A percentile compares a stretch with the other conserved stretches of the same genome.
Conservation (phyloP, 2,329 filamentous ascomycete genomes). For the Apiospora rasikravindrae region DNA sequence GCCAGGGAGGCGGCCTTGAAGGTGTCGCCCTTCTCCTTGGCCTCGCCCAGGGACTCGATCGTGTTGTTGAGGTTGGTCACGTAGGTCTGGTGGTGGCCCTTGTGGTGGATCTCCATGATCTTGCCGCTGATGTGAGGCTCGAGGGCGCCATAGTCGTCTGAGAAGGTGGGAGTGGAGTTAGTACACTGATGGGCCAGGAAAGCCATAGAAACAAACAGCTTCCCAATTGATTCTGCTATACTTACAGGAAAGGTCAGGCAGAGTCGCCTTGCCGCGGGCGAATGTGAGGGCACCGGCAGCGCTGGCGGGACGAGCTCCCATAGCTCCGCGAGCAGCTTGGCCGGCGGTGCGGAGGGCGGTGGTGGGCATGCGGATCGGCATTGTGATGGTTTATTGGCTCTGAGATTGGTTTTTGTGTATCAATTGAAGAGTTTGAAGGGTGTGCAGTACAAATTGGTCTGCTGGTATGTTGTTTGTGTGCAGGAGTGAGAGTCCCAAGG, state of each 20-base stretch:
- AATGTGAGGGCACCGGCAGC: slow-evolving; percentile 24
- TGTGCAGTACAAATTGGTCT: neutral
- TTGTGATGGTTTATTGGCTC: neutral
- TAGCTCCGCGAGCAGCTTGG: slow-evolving; percentile 22
- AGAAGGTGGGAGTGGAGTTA: neutral
- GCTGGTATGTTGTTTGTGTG: neutral
- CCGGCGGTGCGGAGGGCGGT: slow-evolving; percentile 22
- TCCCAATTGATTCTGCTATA: slow-evolving; percentile 9
- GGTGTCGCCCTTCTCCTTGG: slow-evolving; percentile 55
- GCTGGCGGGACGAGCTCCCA: slow-evolving; percentile 22
- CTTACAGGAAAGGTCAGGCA: slow-evolving; percentile 49
- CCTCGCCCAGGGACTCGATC: slow-evolving; percentile 68
- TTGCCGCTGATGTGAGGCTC: slow-evolving; percentile 78
- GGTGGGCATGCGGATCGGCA: slow-evolving; percentile 20
- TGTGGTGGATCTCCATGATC: slow-evolving; percentile 87
- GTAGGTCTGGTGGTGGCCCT: slow-evolving; percentile 83
- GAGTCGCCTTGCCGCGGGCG: slow-evolving; percentile 24
- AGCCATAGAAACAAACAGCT: no score
- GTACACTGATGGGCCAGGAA: no score
- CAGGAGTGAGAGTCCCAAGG: neutral
- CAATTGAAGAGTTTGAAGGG: neutral
- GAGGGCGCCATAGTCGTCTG: slow-evolving; percentile 96
- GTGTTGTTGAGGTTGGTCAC: slow-evolving; percentile 78
- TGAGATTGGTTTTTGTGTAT: neutral
- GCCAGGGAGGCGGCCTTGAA: slow-evolving; percentile 37